These are phyloP conservation scores for Xenoacremonium recifei DNA, from an alignment of 2,329 filamentous ascomycete species.

Conservation along the genomic window DNA sequence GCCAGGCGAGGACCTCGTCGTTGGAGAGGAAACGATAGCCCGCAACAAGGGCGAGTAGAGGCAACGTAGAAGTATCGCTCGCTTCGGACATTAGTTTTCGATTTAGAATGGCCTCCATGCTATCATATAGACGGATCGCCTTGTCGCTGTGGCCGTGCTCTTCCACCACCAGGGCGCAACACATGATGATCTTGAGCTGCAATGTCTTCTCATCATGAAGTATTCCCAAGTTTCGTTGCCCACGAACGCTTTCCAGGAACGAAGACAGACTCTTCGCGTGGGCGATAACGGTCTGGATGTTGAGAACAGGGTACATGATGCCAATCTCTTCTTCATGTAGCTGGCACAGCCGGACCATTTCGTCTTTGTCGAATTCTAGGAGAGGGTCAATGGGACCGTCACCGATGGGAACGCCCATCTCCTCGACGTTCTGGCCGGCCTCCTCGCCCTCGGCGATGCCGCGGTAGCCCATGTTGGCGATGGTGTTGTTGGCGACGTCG, in stretches of 20 bases:
- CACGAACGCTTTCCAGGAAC: constrained; percentile 61
- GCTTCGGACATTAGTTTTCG: constrained; percentile 58
- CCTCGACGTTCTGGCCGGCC: constrained; percentile 41
- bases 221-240: constrained; percentile 31
- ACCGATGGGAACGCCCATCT: constrained; percentile 21
- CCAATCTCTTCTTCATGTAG: constrained; percentile 89
- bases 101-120: constrained; percentile 71
- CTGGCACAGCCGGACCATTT: constrained; percentile 74
- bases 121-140: constrained; percentile 71
- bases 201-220: constrained; percentile 57
- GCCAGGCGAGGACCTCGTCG: constrained; percentile 83
- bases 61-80: constrained; percentile 46
- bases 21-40: constrained; percentile 82
- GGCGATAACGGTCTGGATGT: constrained; percentile 67
- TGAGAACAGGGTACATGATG: constrained; percentile 85
- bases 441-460: constrained; percentile 61
- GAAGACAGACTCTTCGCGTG: constrained; percentile 69
- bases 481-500: constrained; percentile 80
- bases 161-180: constrained; percentile 74
- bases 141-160: constrained; percentile 75
- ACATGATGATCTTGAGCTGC: constrained; percentile 80
- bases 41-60: constrained; percentile 51
- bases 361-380: constrained; percentile 73
- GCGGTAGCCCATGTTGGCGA: constrained; percentile 86
- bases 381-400: constrained; percentile 65